Conservation (phyloP, 345 rosid species). For the Angophora floribunda region DNA sequence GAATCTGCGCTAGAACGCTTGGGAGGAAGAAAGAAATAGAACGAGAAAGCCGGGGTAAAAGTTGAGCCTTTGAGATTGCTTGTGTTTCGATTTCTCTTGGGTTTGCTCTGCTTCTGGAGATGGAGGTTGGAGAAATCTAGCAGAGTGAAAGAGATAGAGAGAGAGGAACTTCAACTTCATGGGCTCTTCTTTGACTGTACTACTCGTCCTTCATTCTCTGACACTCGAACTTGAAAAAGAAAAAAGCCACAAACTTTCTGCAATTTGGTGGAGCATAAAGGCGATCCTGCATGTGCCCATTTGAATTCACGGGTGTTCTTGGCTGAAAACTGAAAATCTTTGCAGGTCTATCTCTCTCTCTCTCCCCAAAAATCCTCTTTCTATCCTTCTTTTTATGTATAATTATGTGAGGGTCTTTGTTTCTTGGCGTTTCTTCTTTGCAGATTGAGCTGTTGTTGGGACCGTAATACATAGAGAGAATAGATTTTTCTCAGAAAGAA, state of each 20-base stretch:
- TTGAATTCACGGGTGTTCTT: conserved; percentile 10
- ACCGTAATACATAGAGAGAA: not conserved
- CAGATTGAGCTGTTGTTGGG: not conserved
- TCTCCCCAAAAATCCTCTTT: not conserved
- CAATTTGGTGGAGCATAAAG: conserved; percentile 8
- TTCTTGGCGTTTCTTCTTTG: not conserved
- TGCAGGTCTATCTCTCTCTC: not conserved
- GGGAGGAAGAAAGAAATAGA: conserved; percentile 6
- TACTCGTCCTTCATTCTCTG: not conserved
- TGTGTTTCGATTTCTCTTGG: not conserved
- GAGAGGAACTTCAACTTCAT: not conserved
- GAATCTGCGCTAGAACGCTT: conserved; percentile 5
- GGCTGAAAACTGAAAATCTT: not conserved
- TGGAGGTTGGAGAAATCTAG: conserved; percentile 24
- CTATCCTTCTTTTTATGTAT: not conserved
- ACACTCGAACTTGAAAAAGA: not conserved
- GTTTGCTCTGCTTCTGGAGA: not conserved
- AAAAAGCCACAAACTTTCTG: not conserved
- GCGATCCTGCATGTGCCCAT: conserved; percentile 3
- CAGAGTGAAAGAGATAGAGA: not conserved
- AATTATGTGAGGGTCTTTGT: not conserved
- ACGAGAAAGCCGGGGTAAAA: not conserved
- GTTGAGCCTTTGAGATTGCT: not conserved
- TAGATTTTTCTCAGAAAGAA: conserved; percentile 5
- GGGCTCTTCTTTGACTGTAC: conserved; percentile 7